Percentiles rank a stretch among this genome's conserved stretches.
These are phyloP conservation scores for Xylaria scruposa DNA, from an alignment of 495 filamentous ascomycete genomes.

Conservation along the genomic window DNA sequence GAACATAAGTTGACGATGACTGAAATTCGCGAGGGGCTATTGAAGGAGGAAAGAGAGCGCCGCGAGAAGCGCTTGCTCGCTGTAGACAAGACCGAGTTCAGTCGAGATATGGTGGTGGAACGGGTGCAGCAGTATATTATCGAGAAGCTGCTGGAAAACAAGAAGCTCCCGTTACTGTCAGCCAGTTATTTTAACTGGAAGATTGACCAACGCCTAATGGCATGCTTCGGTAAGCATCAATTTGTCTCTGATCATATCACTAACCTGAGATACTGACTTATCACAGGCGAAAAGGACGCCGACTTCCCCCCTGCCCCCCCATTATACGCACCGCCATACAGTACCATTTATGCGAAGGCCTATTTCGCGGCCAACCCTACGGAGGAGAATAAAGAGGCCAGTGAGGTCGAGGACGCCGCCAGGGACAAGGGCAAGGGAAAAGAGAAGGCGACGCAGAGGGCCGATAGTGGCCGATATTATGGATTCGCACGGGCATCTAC, in stretches of 20 bases:
- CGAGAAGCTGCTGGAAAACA: not conserved
- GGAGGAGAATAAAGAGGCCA: too few species aligned
- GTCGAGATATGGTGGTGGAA: not conserved
- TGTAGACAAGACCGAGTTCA: not conserved
- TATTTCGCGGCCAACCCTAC: conserved; percentile 1
- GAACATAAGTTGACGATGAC: not conserved
- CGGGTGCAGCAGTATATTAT: not conserved
- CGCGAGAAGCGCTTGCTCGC: not conserved
- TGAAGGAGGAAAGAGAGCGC: not conserved
- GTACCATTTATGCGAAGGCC: not conserved
- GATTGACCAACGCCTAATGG: not conserved
- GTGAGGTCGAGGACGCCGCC: too few species aligned
- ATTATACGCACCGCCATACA: not conserved
- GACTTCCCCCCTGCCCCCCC: not conserved
- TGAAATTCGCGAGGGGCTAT: not conserved
- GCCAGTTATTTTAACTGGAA: not conserved
- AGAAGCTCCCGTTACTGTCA: not conserved
- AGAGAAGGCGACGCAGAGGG: not conserved
- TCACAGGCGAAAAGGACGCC: conserved; percentile 1
- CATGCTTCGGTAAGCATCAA: not conserved
- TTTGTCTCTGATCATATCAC: not conserved
- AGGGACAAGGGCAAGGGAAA: not conserved
- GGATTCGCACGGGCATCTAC: not conserved
- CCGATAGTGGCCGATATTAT: not conserved
- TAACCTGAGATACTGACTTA: not conserved